These are phyloP conservation scores for Oryza meridionalis DNA, from an alignment of 176 grass and related monocot species.

Conservation along the genomic window DNA sequence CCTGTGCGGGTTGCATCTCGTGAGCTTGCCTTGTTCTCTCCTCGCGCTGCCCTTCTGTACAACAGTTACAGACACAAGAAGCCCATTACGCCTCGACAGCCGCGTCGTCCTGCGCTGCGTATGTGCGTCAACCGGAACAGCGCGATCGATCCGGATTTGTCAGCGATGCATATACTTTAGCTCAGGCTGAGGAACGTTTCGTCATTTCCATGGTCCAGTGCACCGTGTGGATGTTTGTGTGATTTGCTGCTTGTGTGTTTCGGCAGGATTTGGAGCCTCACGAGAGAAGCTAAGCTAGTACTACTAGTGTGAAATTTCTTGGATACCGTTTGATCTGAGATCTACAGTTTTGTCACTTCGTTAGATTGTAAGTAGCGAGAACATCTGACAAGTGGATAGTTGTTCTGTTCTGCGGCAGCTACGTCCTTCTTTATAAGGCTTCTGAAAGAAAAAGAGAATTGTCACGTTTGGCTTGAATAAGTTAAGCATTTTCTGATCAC, in stretches of 20 bases:
- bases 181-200: neutral
- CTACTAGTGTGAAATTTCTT: neutral
- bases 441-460: neutral
- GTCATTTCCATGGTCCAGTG: neutral
- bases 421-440: neutral
- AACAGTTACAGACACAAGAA: slow-evolving; percentile 35
- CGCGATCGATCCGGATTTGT: slow-evolving; percentile 3
- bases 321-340: neutral
- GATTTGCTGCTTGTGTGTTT: neutral
- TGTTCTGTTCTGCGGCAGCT: neutral
- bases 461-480: neutral
- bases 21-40: slow-evolving; percentile 29
- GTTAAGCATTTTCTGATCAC: neutral
- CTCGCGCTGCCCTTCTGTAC: neutral
- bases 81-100: slow-evolving; percentile 20
- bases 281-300: neutral
- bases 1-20: slow-evolving; percentile 20
- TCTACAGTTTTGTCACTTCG: neutral
- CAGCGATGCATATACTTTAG: neutral
- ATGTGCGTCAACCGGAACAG: neutral
- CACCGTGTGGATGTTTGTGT: neutral
- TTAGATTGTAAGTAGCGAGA: neutral
- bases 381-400: neutral
- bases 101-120: slow-evolving; percentile 3
- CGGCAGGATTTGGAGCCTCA: neutral